These are phyloP conservation scores for Carex littledalei DNA, from an alignment of 176 grass and related monocot species.

Conservation along the genomic window DNA sequence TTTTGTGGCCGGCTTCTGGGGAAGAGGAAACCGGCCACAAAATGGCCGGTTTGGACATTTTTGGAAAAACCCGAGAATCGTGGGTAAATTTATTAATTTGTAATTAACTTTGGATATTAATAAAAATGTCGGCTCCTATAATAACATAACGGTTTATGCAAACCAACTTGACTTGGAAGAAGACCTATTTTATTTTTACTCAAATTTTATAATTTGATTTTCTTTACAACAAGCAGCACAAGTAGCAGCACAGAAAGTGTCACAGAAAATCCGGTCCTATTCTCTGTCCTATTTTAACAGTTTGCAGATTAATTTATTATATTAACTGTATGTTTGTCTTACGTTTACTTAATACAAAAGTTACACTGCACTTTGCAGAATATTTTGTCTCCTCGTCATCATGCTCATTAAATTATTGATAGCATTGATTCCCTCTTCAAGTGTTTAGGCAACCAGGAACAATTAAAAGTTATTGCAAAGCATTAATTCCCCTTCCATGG, in stretches of 20 bases:
- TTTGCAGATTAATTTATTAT: not conserved
- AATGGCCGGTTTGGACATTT: too few species aligned
- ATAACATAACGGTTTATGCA: not conserved
- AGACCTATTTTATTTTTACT: not conserved
- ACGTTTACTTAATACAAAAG: not conserved
- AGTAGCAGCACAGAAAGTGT: not conserved
- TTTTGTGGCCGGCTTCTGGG: too few species aligned
- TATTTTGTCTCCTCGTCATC: not conserved
- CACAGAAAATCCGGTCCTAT: not conserved
- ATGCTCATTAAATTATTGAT: not conserved
- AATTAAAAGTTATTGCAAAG: not conserved
- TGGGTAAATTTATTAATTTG: too few species aligned
- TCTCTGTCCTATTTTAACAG: not conserved
- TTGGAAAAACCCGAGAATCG: too few species aligned
- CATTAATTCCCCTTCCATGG: not conserved
- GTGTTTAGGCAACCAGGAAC: not conserved
- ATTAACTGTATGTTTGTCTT: constrained; percentile 7
- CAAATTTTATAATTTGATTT: not conserved
- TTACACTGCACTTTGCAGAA: not conserved
- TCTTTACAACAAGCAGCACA: not conserved
- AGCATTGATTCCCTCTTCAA: not conserved
- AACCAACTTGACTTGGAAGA: not conserved
- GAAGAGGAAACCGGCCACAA: too few species aligned
- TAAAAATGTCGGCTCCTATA: too few species aligned
- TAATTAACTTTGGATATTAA: too few species aligned